Evolutionary conservation across 2,329 filamentous ascomycete genomes (phyloP).

Genomic region (Talaromyces marneffei): DNA sequence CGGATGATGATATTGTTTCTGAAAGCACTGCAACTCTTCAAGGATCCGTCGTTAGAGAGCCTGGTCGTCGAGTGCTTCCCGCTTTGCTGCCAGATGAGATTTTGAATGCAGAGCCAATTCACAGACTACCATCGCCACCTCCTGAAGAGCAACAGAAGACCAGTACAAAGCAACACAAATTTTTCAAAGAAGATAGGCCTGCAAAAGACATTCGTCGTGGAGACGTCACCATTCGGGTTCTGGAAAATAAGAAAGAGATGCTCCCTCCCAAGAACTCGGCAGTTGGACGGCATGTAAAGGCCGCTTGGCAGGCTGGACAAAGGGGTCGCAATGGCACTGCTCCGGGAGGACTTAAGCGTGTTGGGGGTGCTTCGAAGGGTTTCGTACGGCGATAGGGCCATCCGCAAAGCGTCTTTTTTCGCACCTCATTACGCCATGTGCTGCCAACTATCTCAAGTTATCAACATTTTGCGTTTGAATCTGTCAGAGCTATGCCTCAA

Average conservation of each 20-base stretch:
- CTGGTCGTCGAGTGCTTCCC: conserved; percentile 39
- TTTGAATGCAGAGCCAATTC: conserved; percentile 42
- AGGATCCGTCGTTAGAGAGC: conserved; percentile 32
- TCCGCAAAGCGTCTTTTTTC: background rate
- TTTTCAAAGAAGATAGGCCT: conserved; percentile 45
- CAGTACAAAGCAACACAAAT: conserved; percentile 41
- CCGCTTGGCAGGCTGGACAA: conserved; percentile 36
- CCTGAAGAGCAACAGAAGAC: conserved; percentile 27
- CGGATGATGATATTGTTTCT: conserved; percentile 35
- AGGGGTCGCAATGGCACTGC: conserved; percentile 24
- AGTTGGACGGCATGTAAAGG: conserved; percentile 31
- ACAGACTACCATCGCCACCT: conserved; percentile 42
- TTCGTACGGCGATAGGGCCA: conserved; percentile 30
- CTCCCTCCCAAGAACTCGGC: conserved; percentile 44
- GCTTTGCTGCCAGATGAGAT: conserved; percentile 49
- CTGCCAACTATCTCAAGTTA: background rate
- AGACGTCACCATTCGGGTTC: conserved; percentile 45
- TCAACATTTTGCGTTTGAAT: background rate
- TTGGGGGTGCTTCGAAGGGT: conserved; percentile 29
- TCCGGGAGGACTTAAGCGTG: conserved; percentile 34
- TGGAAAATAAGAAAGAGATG: conserved; percentile 38
- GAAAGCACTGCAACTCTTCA: conserved; percentile 39
- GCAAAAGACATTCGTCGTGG: conserved; percentile 48
- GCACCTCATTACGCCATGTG: background rate
- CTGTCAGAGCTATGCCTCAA: background rate